Evolutionary conservation across 768 basidiomycete species (phyloP), one percentile per base, ranked within the genome.

Genomic region (Calvatia gigantea): DNA sequence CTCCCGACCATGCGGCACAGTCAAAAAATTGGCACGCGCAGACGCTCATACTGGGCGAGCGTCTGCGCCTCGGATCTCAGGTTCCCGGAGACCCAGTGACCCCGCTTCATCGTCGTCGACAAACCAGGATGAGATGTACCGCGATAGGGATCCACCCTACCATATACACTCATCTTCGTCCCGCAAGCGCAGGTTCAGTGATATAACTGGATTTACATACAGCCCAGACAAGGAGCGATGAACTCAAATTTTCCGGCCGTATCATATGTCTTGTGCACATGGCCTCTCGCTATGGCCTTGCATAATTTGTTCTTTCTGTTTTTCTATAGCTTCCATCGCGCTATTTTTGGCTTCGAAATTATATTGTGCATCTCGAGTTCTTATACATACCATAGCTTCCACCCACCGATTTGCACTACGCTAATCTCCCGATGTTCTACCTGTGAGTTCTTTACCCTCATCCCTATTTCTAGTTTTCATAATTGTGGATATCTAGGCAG

Each of bases 21-120:
- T 68, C 84, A 87, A 87, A 89, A 87, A 87, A 89, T 78, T 85
- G 54, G 78, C 73, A 65, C 81, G 86, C 86, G 86, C 86, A 87
- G 86, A 85, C 80, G 86, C 78, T 77, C 77, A 79, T 63, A 65
- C 85, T 80, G 86, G 85, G 86, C 84, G 83, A 73, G 80, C 81
- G 85, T 85, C 86, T 87, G 86, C 86, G 86, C 83, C 79, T 61
- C 75, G 70, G 66, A 66, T 65, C 59, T 64, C 65, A 50, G 59
- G 64, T 61, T 63, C 69, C 46, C 64, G 71, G 72, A 70, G 74
- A 61, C 75, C 70, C 67, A 79, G 75, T 69, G 74, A 64, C 62
- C 61, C 23, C 25, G 43, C 46, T 6, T 49, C 39, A 33, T 37
- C 57, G 21, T 50, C 43, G 37, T 27, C 56, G 29, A 32, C 54